These are phyloP conservation scores for Echinosophora koreensis DNA, from an alignment of 306 rosid species.

Conservation along the genomic window DNA sequence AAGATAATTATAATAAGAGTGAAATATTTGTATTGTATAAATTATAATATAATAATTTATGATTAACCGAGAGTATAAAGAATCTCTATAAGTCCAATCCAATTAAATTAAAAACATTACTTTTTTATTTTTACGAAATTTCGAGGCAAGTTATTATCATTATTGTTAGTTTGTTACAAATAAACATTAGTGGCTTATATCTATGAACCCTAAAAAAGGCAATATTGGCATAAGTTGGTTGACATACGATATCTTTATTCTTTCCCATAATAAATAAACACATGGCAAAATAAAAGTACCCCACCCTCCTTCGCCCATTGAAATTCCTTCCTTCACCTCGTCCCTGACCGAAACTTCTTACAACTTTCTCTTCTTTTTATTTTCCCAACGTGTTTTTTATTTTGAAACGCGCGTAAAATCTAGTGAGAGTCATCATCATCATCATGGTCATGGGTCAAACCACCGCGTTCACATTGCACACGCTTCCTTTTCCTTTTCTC, in stretches of 20 bases:
- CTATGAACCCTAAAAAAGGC: not conserved
- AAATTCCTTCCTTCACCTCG: not conserved
- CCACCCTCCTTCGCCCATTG: not conserved
- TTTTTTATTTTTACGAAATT: not conserved
- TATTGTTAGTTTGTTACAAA: not conserved
- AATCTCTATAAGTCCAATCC: too few species aligned
- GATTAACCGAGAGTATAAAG: too few species aligned
- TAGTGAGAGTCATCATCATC: slow-evolving; percentile 44
- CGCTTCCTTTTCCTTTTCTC: slow-evolving; percentile 41
- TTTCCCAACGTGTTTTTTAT: slow-evolving; percentile 14
- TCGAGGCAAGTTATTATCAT: not conserved
- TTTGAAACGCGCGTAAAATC: slow-evolving; percentile 33
- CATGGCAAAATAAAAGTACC: not conserved
- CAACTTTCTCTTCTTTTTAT: not conserved
- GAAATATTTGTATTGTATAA: too few species aligned
- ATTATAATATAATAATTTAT: too few species aligned
- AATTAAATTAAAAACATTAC: too few species aligned
- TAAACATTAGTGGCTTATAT: not conserved
- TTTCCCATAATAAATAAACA: not conserved
- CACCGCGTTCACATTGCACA: slow-evolving; percentile 65
- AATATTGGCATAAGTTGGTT: not conserved
- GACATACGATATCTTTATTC: not conserved
- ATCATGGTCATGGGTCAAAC: slow-evolving; percentile 54
- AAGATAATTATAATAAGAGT: too few species aligned
- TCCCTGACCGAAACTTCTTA: not conserved